Evolutionary conservation across 305 asterid genomes (phyloP).

Genomic region (Fraxinus xanthoxyloides): DNA sequence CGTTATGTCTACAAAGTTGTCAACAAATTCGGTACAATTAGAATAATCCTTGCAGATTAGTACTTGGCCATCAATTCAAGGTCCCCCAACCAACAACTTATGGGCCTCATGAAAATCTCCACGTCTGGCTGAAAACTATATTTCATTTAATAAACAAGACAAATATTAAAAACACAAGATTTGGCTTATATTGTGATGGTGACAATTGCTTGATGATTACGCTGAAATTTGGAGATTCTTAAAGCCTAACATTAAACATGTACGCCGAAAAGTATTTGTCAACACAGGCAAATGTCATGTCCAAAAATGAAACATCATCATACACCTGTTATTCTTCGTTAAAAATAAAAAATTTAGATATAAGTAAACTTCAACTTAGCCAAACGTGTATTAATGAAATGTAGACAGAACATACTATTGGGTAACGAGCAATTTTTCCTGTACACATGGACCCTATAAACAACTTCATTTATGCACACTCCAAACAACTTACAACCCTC

Average conservation of each 20-base stretch:
- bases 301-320: not conserved
- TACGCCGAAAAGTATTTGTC: not conserved
- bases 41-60: no score
- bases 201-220: slow-evolving; percentile 54
- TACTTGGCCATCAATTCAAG: slow-evolving; percentile 28
- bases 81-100: slow-evolving; percentile 35
- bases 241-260: not conserved
- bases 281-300: not conserved
- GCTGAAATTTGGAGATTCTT: not conserved
- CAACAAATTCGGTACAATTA: no score
- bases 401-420: not conserved
- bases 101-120: slow-evolving; percentile 45
- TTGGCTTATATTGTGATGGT: slow-evolving; percentile 46
- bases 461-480: not conserved
- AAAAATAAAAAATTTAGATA: not conserved
- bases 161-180: slow-evolving; percentile 3
- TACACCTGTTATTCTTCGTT: not conserved
- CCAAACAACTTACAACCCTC: not conserved
- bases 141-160: slow-evolving; percentile 18
- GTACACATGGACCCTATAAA: not conserved
- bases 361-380: not conserved
- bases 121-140: slow-evolving; percentile 46
- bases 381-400: not conserved
- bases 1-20: no score
- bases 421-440: not conserved